Percentiles rank a stretch among this genome's conserved stretches.
These are phyloP conservation scores for Sarocladium strictum DNA, from an alignment of 2,329 filamentous ascomycete species.

Conservation along the genomic window DNA sequence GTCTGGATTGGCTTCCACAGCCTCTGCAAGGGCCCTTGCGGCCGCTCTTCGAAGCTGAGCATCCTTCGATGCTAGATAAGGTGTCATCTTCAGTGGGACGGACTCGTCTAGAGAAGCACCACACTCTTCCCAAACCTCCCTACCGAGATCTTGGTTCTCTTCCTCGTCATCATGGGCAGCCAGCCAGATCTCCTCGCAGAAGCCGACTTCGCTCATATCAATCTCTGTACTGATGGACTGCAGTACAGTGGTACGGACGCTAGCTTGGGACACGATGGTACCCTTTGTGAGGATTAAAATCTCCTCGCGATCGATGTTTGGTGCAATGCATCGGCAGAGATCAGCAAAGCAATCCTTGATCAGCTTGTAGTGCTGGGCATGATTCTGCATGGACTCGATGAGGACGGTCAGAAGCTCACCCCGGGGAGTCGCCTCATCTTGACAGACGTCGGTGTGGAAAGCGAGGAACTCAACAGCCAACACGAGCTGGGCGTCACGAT, in stretches of 20 bases:
- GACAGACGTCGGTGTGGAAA: slow-evolving; percentile 78
- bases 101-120: slow-evolving; percentile 63
- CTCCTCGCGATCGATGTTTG: slow-evolving; percentile 70
- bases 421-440: slow-evolving; percentile 70
- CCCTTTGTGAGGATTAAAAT: slow-evolving; percentile 72
- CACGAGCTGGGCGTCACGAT: slow-evolving; percentile 83
- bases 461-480: slow-evolving; percentile 82
- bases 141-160: slow-evolving; percentile 78
- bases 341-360: slow-evolving; percentile 90
- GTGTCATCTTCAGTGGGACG: slow-evolving; percentile 62
- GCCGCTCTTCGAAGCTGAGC: slow-evolving; percentile 77
- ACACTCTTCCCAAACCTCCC: slow-evolving; percentile 93
- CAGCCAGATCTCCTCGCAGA: slow-evolving; percentile 89
- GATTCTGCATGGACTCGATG: slow-evolving; percentile 77
- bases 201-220: slow-evolving; percentile 80
- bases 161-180: slow-evolving; percentile 85
- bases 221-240: slow-evolving; percentile 89
- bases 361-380: slow-evolving; percentile 89
- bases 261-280: slow-evolving; percentile 68
- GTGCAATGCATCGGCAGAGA: slow-evolving; percentile 75
- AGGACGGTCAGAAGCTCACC: slow-evolving; percentile 65
- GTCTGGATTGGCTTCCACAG: slow-evolving; percentile 54
- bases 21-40: slow-evolving; percentile 73
- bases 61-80: slow-evolving; percentile 76
- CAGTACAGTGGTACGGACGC: slow-evolving; percentile 77